A percentile compares a stretch with the other conserved stretches of the same genome.
These are phyloP conservation scores for Salix udensis DNA, from an alignment of 345 rosid genomes.

Conservation along the genomic window DNA sequence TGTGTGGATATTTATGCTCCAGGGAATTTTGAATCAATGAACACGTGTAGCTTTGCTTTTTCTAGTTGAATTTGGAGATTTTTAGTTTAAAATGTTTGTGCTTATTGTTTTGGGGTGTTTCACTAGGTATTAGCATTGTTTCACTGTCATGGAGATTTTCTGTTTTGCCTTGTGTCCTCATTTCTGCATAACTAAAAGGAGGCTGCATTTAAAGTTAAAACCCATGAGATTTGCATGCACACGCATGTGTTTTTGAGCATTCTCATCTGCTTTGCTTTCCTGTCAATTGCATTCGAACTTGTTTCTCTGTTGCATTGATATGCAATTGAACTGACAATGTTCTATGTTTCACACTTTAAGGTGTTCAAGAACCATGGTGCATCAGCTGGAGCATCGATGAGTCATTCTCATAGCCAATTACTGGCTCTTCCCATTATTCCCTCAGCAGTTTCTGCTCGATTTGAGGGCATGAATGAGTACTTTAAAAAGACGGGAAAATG, in stretches of 20 bases:
- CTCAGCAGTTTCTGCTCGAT: constrained; percentile 48
- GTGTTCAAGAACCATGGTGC: constrained; percentile 92
- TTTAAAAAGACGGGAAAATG: constrained; percentile 60
- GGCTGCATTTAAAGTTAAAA: neutral
- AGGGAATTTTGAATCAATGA: no score
- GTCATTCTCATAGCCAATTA: constrained; percentile 89
- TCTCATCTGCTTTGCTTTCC: neutral
- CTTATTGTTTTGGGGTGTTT: neutral
- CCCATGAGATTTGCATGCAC: neutral
- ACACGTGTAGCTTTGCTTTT: no score
- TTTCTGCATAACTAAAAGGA: neutral
- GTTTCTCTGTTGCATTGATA: neutral
- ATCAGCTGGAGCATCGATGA: constrained; percentile 92
- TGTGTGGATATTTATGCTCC: no score
- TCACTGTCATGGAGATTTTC: neutral
- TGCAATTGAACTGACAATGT: neutral
- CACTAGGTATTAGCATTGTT: neutral
- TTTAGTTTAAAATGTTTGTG: neutral
- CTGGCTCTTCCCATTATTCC: constrained; percentile 79
- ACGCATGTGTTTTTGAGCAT: neutral
- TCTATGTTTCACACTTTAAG: constrained; percentile 32
- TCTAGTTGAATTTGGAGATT: no score
- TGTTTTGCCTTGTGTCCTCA: neutral
- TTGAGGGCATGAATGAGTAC: constrained; percentile 57
- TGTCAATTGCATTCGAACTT: neutral